Evolutionary conservation across 129 eudicot genomes (phyloP), one percentile per base, ranked within the genome.

Genomic region (Calendula officinalis): DNA sequence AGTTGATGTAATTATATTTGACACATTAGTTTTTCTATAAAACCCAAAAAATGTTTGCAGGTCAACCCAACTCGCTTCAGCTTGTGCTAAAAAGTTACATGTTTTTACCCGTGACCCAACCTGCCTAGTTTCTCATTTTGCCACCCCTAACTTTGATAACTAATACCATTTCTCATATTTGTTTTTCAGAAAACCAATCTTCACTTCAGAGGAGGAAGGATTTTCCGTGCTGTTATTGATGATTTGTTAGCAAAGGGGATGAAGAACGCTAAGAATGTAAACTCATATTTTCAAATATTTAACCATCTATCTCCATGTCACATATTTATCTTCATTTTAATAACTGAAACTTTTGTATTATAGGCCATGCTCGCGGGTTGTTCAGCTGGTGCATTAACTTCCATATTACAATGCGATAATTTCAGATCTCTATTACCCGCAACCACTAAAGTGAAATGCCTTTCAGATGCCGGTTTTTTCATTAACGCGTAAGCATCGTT

Each of bases 321-420:
- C 55, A 6, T 40, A 39, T 14, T 2, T 39, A 4, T 47, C 55
- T 39, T 51, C 55, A 38, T 27, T 36, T 51, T 4, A 57, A 11
- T 52, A 42, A 62, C 44, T 10, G 15, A 1, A 50, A 36, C 34
- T 30, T 56, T 9, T 4, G 14, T 45, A 9, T 59, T 30, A 14
- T 56, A 92, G 98, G 96, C 95, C 39, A 72, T 92, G 56, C 77
- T 92, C 15, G 86, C 87, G 50, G 96, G 99, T 34, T 92, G 99
- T 70, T 92, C 99, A 45, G 99, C 99, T 68, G 99, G 99, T 62
- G 99, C 95, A 30, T 64, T 92, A 65, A 75, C 95, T 60, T 70
- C 92, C 43, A 92, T 92, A 41, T 69, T 88, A 43, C 91, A 88
- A 27, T 92, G 98, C 69, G 98, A 92, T 81, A 81, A 67, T 57